Evolutionary conservation across 2,329 filamentous ascomycete genomes (phyloP), one percentile per base, ranked within the genome.

Genomic region (Aspergillus costaricaensis): DNA sequence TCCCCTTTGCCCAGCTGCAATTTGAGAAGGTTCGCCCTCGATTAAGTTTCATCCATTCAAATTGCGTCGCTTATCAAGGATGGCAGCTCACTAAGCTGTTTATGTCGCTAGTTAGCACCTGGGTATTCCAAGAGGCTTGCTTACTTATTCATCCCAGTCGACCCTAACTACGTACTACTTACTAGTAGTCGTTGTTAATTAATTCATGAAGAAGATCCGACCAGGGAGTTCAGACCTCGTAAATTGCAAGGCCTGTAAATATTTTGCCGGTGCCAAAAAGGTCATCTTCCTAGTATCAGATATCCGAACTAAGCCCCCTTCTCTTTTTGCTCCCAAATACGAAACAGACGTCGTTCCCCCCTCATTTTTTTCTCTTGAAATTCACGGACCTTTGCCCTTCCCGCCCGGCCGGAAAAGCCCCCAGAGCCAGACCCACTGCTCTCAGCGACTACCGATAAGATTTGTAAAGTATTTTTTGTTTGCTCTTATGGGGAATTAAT

Each of bases 1-100:
- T 43, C 14, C 17, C 19, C 41, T 25, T 61, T 57, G 44, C 21
- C 38, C 48, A 14, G 5, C 15, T 53, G 17, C 8, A 25, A 50
- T 19, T 30, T 61, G 32, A 57, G 59, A 23, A n/a, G 14, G 41
- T 50, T 49, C 55, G 21, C 36, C 44, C 44, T 30, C 49, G 47
- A 32, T 43, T 47, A 53, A 43, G 30, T 41, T 60, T 41, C 38
- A 14, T 23, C 51, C 51, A 58, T 36, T 61, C 44, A 61, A 25
- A 39, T 54, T 51, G 58, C 50, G 39, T 51, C 47, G 53, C 55
- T 41, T 32, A 36, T 15, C 49, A 53, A 48, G 41, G 32, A 57
- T 58, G 55, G 32, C 59, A 44, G 51, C 17, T 47, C n/a, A 48
- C 59, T 56, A 58, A 25, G 8, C 56, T 21, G 10, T 39, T 47